Percentiles rank a stretch among this genome's conserved stretches.
Evolutionary conservation across 2,329 filamentous ascomycete species (phyloP).

Genomic region (Aureobasidium sp.): DNA sequence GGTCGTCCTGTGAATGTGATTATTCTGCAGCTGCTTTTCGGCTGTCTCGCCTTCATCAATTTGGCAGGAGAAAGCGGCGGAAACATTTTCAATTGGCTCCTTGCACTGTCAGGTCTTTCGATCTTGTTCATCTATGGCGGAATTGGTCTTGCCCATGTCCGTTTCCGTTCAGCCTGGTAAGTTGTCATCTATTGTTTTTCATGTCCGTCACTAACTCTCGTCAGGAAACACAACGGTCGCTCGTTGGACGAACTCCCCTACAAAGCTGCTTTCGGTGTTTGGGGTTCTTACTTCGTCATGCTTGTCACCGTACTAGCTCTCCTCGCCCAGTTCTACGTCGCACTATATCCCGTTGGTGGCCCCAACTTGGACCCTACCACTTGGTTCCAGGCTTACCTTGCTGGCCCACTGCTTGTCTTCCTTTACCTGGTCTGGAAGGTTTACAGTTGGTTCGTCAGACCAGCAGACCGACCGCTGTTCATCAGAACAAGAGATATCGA

Average conservation of each 20-base stretch:
- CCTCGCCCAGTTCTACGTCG: conserved; percentile 36
- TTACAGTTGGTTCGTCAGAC: conserved; percentile 14
- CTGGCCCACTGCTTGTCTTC: conserved; percentile 20
- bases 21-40: conserved; percentile 55
- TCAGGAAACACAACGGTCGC: conserved; percentile 45
- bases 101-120: conserved; percentile 62
- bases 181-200: conserved; percentile 25
- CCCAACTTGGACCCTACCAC: conserved; percentile 7
- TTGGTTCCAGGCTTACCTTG: conserved; percentile 23
- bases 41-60: conserved; percentile 65
- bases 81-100: conserved; percentile 67
- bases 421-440: conserved; percentile 22
- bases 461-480: conserved; percentile 13
- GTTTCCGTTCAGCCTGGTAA: conserved; percentile 71
- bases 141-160: conserved; percentile 80
- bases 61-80: conserved; percentile 51
- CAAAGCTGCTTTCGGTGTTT: conserved; percentile 49
- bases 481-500: conserved; percentile 21
- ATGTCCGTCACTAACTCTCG: not conserved
- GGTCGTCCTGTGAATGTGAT: conserved; percentile 74
- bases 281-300: conserved; percentile 56
- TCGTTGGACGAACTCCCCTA: conserved; percentile 56
- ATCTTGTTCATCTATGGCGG: conserved; percentile 72
- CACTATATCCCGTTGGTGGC: conserved; percentile 13
- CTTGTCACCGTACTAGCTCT: conserved; percentile 47